Evolutionary conservation across 2,329 filamentous ascomycete genomes (phyloP).

Genomic region (Dactylellina sp.): DNA sequence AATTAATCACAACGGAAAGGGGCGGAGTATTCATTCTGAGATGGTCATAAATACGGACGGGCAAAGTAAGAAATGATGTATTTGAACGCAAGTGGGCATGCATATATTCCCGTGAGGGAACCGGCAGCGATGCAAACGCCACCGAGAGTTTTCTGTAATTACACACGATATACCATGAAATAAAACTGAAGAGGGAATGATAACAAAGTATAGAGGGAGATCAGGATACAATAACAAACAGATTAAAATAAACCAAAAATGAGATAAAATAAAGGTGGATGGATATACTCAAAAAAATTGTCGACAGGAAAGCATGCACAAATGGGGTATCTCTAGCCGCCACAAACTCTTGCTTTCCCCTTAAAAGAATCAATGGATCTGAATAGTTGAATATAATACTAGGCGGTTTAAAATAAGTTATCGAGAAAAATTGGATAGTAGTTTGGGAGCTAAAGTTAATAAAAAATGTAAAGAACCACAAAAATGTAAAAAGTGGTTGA

Average conservation of each 20-base stretch:
- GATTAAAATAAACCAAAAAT: slow-evolving; percentile 38
- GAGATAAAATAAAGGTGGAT: too few species aligned
- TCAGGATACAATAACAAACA: slow-evolving; percentile 45
- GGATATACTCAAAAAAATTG: slow-evolving; percentile 14
- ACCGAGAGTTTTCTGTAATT: slow-evolving; percentile 44
- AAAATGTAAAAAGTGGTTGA: neutral
- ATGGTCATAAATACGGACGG: too few species aligned
- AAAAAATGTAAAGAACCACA: slow-evolving; percentile 39
- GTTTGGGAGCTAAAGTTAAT: slow-evolving; percentile 30
- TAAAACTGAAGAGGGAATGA: slow-evolving; percentile 49
- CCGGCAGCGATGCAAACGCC: slow-evolving; percentile 33
- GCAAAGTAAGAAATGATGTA: too few species aligned
- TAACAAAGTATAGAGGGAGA: slow-evolving; percentile 39
- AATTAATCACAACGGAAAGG: too few species aligned
- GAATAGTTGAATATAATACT: slow-evolving; percentile 46
- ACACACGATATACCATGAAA: slow-evolving; percentile 58
- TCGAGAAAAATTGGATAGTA: slow-evolving; percentile 12
- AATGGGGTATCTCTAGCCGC: slow-evolving; percentile 46
- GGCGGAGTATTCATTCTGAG: too few species aligned
- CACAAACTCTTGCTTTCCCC: slow-evolving; percentile 27
- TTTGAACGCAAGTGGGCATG: too few species aligned
- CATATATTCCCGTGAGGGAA: slow-evolving; percentile 48
- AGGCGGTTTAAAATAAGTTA: slow-evolving; percentile 25
- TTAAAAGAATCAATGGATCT: slow-evolving; percentile 23
- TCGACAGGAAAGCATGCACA: slow-evolving; percentile 47